These are phyloP conservation scores for Annulohypoxylon maeteangense DNA, from an alignment of 495 filamentous ascomycete genomes.

Conservation along the genomic window DNA sequence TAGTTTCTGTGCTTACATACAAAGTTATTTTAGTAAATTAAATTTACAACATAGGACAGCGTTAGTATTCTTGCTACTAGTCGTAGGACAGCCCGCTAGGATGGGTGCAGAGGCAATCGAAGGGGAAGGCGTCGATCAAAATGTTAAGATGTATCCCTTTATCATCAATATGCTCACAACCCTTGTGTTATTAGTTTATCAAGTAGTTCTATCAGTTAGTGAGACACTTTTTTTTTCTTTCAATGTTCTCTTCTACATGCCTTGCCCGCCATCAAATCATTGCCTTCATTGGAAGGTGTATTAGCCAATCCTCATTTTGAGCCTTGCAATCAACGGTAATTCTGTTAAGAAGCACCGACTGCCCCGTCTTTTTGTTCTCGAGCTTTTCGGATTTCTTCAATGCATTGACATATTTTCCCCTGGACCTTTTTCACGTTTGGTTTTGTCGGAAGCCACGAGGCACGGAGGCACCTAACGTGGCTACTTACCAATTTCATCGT, in stretches of 20 bases:
- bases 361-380: slow-evolving; percentile 8
- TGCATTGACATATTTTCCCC: neutral
- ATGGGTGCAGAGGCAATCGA: slow-evolving; percentile 10
- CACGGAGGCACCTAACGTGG: slow-evolving; percentile 11
- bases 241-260: slow-evolving; percentile 14
- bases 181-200: slow-evolving; percentile 23
- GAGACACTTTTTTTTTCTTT: slow-evolving; percentile 13
- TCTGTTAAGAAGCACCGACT: slow-evolving; percentile 26
- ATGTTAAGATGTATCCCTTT: slow-evolving; percentile 25
- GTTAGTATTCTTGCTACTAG: neutral
- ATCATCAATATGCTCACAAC: slow-evolving; percentile 16
- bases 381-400: slow-evolving; percentile 24
- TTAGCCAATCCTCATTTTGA: slow-evolving; percentile 43
- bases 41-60: slow-evolving; percentile 4
- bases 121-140: slow-evolving; percentile 30
- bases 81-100: slow-evolving; percentile 3
- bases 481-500: slow-evolving; percentile 6
- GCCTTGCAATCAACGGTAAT: slow-evolving; percentile 25
- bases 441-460: slow-evolving; percentile 13
- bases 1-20: neutral
- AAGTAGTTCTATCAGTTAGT: slow-evolving; percentile 15
- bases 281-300: slow-evolving; percentile 41
- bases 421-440: slow-evolving; percentile 16
- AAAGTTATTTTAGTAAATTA: neutral
- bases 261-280: slow-evolving; percentile 35